Evolutionary conservation across 108 stramenopile genomes (phyloP).

Genomic region (Cyclotella sp.): DNA sequence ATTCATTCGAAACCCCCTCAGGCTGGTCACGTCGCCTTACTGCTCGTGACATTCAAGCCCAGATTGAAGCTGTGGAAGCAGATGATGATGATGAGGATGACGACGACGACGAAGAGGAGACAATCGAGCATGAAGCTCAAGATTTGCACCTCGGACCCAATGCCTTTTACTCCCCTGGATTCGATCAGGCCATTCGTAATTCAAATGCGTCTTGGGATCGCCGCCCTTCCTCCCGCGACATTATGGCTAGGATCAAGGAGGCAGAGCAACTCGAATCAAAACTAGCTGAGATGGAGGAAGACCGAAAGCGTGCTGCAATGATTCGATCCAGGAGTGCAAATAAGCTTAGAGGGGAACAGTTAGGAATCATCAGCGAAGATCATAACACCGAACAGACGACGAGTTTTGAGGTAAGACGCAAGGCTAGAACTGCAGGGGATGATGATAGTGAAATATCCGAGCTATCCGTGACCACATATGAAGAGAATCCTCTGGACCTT

Average conservation of each 20-base stretch:
- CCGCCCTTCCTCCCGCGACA: constrained; percentile 46
- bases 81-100: constrained; percentile 27
- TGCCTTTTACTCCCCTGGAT: constrained; percentile 39
- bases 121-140: constrained; percentile 12
- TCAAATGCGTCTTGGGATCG: constrained; percentile 56
- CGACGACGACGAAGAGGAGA: constrained; percentile 13
- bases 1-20: constrained; percentile 24
- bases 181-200: constrained; percentile 41
- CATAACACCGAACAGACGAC: constrained; percentile 3
- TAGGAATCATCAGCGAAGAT: constrained; percentile 16
- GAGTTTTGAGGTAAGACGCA: constrained; percentile 22
- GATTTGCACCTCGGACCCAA: constrained; percentile 30
- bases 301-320: constrained; percentile 1
- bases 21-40: constrained; percentile 27
- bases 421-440: constrained; percentile 6
- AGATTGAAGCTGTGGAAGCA: constrained; percentile 41
- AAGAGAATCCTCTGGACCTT: constrained; percentile 33
- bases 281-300: constrained; percentile 19
- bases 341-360: background rate
- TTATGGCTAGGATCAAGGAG: constrained; percentile 50
- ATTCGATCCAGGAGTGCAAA: constrained; percentile 5
- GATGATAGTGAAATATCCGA: constrained; percentile 50
- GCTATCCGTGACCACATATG: constrained; percentile 42
- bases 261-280: constrained; percentile 39
- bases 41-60: constrained; percentile 37